Conservation (phyloP, 148 eudicot species). For the Rheum nobile region DNA sequence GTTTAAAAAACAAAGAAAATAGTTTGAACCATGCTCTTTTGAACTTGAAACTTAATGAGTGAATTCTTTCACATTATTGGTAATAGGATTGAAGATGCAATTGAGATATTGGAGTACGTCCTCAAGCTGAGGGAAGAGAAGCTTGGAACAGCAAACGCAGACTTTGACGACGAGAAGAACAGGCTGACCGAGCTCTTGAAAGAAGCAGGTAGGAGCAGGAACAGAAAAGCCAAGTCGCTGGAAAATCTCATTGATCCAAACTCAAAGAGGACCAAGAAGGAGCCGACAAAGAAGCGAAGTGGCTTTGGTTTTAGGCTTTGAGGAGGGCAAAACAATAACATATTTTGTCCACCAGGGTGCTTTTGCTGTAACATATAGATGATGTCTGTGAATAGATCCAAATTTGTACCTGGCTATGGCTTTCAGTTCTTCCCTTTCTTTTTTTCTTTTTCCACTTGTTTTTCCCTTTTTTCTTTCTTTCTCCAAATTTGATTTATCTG, state of each 20-base stretch:
- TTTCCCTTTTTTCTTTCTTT: not conserved
- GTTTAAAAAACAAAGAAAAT: too few species aligned
- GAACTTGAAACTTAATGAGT: not conserved
- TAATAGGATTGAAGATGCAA: slow-evolving; percentile 89
- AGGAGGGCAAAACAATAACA: slow-evolving; percentile 9
- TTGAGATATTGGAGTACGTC: slow-evolving; percentile 91
- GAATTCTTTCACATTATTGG: not conserved
- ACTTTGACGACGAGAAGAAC: slow-evolving; percentile 85
- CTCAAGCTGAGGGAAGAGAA: slow-evolving; percentile 96
- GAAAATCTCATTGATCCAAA: slow-evolving; percentile 87
- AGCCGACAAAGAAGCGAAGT: slow-evolving; percentile 75
- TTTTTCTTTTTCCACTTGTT: not conserved
- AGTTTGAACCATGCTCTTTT: too few species aligned
- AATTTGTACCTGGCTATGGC: not conserved
- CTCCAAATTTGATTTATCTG: not conserved
- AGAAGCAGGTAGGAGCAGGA: slow-evolving; percentile 86
- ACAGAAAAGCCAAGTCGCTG: slow-evolving; percentile 78
- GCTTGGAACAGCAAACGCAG: slow-evolving; percentile 95
- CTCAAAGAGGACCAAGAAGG: slow-evolving; percentile 79
- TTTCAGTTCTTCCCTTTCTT: not conserved
- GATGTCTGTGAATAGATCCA: slow-evolving; percentile 8
- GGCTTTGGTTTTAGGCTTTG: slow-evolving; percentile 70
- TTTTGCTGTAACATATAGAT: slow-evolving; percentile 11
- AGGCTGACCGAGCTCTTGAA: slow-evolving; percentile 83
- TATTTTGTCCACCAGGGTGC: not conserved